Conservation (phyloP, 306 rosid species). For the Cucurbita pepo region DNA sequence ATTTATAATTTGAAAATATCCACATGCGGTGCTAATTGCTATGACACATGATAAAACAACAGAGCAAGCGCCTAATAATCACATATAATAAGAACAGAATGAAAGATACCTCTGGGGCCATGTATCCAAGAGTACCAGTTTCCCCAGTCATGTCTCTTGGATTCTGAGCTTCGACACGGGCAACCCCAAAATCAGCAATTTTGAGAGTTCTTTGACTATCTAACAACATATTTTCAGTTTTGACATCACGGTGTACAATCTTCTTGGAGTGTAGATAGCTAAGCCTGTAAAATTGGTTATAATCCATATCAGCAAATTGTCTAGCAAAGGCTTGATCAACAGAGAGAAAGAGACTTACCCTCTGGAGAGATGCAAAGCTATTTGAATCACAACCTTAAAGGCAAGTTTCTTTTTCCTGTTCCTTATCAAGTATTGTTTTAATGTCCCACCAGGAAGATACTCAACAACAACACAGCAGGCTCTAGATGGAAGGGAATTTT, state of each 20-base stretch:
- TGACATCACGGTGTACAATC: conserved; percentile 63
- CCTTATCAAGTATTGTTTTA: conserved; percentile 36
- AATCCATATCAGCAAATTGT: neutral
- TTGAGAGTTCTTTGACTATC: conserved; percentile 18
- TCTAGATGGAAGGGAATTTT: conserved; percentile 29
- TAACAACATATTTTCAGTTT: conserved; percentile 56
- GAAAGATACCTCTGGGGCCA: conserved; percentile 62
- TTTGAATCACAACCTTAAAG: conserved; percentile 36
- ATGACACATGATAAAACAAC: neutral
- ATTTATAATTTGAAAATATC: no score
- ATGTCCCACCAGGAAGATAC: conserved; percentile 41
- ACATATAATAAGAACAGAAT: neutral
- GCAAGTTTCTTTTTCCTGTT: conserved; percentile 40
- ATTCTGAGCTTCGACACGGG: conserved; percentile 69
- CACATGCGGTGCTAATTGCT: no score
- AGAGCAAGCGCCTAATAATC: neutral
- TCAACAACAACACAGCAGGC: conserved; percentile 69
- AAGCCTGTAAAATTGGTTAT: conserved; percentile 24
- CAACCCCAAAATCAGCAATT: conserved; percentile 71
- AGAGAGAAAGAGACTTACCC: conserved; percentile 21
- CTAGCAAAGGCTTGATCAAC: neutral
- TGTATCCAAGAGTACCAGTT: conserved; percentile 76
- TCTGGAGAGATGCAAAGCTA: conserved; percentile 52
- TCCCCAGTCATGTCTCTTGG: conserved; percentile 73
- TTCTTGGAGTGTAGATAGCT: conserved; percentile 55